Conservation (phyloP, 1,284 basidiomycete species). For the Tausonia pullulans region DNA sequence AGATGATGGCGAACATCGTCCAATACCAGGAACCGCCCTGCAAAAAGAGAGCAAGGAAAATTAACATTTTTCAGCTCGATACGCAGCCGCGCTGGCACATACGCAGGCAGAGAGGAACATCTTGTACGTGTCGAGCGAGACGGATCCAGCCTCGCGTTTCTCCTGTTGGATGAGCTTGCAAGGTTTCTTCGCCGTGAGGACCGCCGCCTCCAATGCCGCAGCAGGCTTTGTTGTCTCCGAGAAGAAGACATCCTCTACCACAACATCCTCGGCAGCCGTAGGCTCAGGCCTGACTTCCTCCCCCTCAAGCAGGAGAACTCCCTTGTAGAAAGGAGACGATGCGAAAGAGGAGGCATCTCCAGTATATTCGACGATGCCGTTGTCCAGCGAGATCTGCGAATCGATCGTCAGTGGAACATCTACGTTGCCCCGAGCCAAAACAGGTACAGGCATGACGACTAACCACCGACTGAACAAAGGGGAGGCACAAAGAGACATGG, state of each 20-base stretch:
- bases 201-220: background rate
- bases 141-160: background rate
- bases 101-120: constrained; percentile 9
- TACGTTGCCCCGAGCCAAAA: too few species aligned
- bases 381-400: constrained; percentile 43
- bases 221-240: background rate
- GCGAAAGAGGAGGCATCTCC: background rate
- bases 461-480: constrained; percentile 18
- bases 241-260: background rate
- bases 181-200: background rate
- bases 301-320: background rate
- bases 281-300: background rate
- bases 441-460: constrained; percentile 39
- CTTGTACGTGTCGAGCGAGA: background rate
- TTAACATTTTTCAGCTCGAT: background rate
- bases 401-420: too few species aligned
- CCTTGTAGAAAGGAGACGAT: constrained; percentile 39
- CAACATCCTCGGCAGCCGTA: background rate
- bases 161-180: constrained; percentile 7
- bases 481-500: constrained; percentile 43
- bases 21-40: constrained; percentile 35
- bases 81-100: background rate
- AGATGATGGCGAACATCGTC: constrained; percentile 24
- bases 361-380: constrained; percentile 31
- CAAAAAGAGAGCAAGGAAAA: background rate